Evolutionary conservation across 148 eudicot genomes (phyloP), one percentile per base, ranked within the genome.

Genomic region (Pharnaceum exiguum): DNA sequence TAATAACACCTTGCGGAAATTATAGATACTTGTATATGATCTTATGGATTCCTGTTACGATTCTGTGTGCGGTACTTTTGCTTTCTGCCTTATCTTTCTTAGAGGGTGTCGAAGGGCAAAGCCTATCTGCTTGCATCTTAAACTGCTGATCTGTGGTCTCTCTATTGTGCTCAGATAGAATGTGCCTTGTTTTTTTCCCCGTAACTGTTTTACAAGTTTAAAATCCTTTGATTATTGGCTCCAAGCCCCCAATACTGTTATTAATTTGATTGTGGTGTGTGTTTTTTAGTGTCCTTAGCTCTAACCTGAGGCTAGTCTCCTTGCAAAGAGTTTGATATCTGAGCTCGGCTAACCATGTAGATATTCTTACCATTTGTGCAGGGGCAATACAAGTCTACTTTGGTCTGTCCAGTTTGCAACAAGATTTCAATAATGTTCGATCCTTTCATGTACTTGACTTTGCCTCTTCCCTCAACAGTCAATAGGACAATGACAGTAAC

Each of bases 301-400:
- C 23, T 19, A 17, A 53, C 3, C 39, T 19, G 22, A 32, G 26
- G 25, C 16, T 11, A 12, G 10, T 13, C 38, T 17, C 11, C 5
- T 33, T 37, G 7, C 38, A 0, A 23, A 6, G 10, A 37, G 23
- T 22, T 26, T 42, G 10, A 0, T 42, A 21, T 36, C n/a, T 27
- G 29, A 29, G 17, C 57, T 19, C 22, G 33, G 37, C 63, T 67
- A 16, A 67, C 46, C 31, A 29, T 65, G 33, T 63, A 12, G 44
- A 26, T 11, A 0, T 69, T 69, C 32, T 42, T 36, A 22, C 46
- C 17, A 19, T 46, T 57, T 70, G 55, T 40, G 56, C 95, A 94
- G 99, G 99, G 99, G 29, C 99, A 94, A 66, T 94, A 94, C 75
- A 94, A 94, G 76, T 94, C 99, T 46, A 94, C 99, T 10, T 51